A percentile compares a stretch with the other conserved stretches of the same genome.
Evolutionary conservation across 371 early-diverging fungal genomes (phyloP).

Genomic region (Agmasoma carcini): DNA sequence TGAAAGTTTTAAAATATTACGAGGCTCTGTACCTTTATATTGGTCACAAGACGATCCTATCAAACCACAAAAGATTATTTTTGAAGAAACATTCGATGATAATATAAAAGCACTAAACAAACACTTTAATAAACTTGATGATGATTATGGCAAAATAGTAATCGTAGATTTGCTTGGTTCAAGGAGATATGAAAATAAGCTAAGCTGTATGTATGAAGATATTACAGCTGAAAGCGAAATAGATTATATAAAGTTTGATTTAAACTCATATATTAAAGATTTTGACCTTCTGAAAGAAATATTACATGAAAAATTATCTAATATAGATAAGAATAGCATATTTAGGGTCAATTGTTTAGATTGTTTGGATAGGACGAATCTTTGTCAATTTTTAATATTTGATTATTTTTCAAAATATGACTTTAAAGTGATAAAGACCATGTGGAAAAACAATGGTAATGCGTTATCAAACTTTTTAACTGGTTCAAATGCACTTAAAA

Average conservation of each 20-base stretch:
- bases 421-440: constrained; percentile 10
- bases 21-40: constrained; percentile 46
- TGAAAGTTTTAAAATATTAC: constrained; percentile 15
- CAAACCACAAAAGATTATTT: constrained; percentile 37
- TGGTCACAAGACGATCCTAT: constrained; percentile 38
- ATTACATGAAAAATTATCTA: constrained; percentile 17
- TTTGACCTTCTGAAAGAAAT: constrained; percentile 28
- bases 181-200: constrained; percentile 50
- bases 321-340: constrained; percentile 4
- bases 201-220: constrained; percentile 21
- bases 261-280: constrained; percentile 32
- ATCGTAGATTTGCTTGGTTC: constrained; percentile 66
- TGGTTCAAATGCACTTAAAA: constrained; percentile 44
- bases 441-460: constrained; percentile 46
- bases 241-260: constrained; percentile 30
- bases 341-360: constrained; percentile 48
- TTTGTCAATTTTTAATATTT: constrained; percentile 42
- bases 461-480: constrained; percentile 38
- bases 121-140: constrained; percentile 63
- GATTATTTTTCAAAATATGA: constrained; percentile 13
- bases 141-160: constrained; percentile 61
- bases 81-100: constrained; percentile 57
- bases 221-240: constrained; percentile 19
- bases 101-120: constrained; percentile 62
- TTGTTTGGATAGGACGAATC: constrained; percentile 48